Conservation (phyloP, 192 early-diverging fungal genomes). For the Coemansia sp. region DNA sequence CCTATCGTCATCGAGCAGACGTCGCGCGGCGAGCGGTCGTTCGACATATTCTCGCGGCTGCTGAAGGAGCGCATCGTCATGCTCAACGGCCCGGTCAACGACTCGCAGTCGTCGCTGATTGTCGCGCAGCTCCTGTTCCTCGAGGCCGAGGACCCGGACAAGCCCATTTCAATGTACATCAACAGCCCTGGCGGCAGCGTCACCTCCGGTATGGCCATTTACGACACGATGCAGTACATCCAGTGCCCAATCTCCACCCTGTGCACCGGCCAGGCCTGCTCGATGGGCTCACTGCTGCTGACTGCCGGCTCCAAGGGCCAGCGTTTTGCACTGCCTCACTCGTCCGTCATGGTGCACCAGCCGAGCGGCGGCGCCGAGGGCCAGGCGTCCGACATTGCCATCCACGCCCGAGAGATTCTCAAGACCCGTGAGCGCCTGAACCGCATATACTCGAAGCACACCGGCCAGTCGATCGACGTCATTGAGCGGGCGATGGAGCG, state of each 20-base stretch:
- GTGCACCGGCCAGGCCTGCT: conserved; percentile 96
- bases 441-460: conserved; percentile 81
- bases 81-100: conserved; percentile 88
- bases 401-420: conserved; percentile 94
- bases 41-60: conserved; percentile 95
- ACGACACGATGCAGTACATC: conserved; percentile 90
- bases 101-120: conserved; percentile 77
- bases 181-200: conserved; percentile 97
- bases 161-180: conserved; percentile 93
- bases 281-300: conserved; percentile 94
- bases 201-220: conserved; percentile 91
- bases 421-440: conserved; percentile 80
- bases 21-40: conserved; percentile 86
- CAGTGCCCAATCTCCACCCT: conserved; percentile 88
- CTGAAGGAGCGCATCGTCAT: conserved; percentile 96
- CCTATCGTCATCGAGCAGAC: conserved; percentile 57
- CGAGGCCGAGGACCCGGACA: conserved; percentile 90
- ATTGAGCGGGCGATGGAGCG: conserved; percentile 91
- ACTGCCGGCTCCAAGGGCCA: conserved; percentile 86
- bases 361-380: conserved; percentile 92
- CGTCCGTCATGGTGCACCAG: conserved; percentile 96
- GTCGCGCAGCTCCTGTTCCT: conserved; percentile 93
- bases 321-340: conserved; percentile 81
- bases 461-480: conserved; percentile 69
- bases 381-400: conserved; percentile 95